These are phyloP conservation scores for Pichia cactophila DNA, from an alignment of 1,139 yeast species.

Conservation along the genomic window DNA sequence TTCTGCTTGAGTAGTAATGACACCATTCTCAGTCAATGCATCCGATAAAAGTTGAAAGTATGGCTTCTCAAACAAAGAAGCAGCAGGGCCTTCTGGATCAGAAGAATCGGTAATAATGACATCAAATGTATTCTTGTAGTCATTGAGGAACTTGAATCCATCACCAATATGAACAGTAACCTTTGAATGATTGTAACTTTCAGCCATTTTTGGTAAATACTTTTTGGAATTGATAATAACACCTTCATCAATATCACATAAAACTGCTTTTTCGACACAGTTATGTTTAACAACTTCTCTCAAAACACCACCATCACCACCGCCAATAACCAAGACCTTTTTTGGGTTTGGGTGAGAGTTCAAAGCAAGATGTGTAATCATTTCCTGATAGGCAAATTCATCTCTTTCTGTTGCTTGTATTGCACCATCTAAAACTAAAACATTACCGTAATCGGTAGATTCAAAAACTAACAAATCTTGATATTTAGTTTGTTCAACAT, in stretches of 20 bases:
- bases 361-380: conserved; percentile 74
- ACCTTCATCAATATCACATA: conserved; percentile 87
- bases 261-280: conserved; percentile 58
- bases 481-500: conserved; percentile 67
- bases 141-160: conserved; percentile 73
- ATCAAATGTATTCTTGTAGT: conserved; percentile 61
- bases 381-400: conserved; percentile 86
- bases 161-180: conserved; percentile 74
- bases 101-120: conserved; percentile 92
- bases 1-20: conserved; percentile 80
- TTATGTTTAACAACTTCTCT: conserved; percentile 79
- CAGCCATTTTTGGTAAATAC: conserved; percentile 77
- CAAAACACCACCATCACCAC: conserved; percentile 91
- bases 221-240: conserved; percentile 71
- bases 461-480: conserved; percentile 79
- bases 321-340: conserved; percentile 79
- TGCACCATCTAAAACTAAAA: conserved; percentile 77
- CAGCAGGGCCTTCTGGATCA: conserved; percentile 97
- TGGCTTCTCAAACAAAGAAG: conserved; percentile 75
- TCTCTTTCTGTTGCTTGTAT: conserved; percentile 86
- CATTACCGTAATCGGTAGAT: conserved; percentile 73
- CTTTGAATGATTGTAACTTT: conserved; percentile 60
- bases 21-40: conserved; percentile 81
- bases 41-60: conserved; percentile 72
- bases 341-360: conserved; percentile 69